Percentiles rank a stretch among this genome's conserved stretches.
Evolutionary conservation across 2,329 filamentous ascomycete species (phyloP).

Genomic region (Zasmidium citrigriseum): DNA sequence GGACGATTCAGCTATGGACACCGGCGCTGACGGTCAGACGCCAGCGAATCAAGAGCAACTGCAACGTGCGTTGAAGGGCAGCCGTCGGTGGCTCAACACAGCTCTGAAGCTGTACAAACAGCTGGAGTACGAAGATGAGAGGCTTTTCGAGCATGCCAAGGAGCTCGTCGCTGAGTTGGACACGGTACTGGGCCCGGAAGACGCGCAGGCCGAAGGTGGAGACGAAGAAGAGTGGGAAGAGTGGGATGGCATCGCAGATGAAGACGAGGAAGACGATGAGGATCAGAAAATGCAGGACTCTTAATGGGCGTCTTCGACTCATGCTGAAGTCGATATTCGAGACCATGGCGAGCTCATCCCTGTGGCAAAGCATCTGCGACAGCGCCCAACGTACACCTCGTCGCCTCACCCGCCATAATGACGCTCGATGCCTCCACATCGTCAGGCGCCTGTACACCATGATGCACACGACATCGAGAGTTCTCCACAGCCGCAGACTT

Average conservation of each 20-base stretch:
- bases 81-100: constrained; percentile 79
- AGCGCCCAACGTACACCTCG: background rate
- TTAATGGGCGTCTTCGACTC: constrained; percentile 8
- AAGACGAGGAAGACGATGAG: constrained; percentile 33
- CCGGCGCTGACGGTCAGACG: constrained; percentile 31
- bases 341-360: background rate
- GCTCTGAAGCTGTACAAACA: constrained; percentile 76
- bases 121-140: constrained; percentile 83
- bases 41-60: constrained; percentile 48
- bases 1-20: constrained; percentile 25
- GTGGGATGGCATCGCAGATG: constrained; percentile 39
- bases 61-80: constrained; percentile 63
- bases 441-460: background rate
- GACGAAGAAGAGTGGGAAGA: constrained; percentile 40
- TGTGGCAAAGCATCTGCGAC: background rate
- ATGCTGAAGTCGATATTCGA: background rate
- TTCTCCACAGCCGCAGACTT: constrained; percentile 9
- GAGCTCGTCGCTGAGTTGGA: constrained; percentile 63
- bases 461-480: background rate
- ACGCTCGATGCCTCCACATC: constrained; percentile 5
- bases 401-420: constrained; percentile 6
- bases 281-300: constrained; percentile 32
- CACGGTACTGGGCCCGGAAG: constrained; percentile 45
- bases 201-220: constrained; percentile 45
- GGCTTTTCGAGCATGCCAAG: constrained; percentile 71